Evolutionary conservation across 768 basidiomycete species (phyloP), one percentile per base, ranked within the genome.

Genomic region (Lenzites betulinus): DNA sequence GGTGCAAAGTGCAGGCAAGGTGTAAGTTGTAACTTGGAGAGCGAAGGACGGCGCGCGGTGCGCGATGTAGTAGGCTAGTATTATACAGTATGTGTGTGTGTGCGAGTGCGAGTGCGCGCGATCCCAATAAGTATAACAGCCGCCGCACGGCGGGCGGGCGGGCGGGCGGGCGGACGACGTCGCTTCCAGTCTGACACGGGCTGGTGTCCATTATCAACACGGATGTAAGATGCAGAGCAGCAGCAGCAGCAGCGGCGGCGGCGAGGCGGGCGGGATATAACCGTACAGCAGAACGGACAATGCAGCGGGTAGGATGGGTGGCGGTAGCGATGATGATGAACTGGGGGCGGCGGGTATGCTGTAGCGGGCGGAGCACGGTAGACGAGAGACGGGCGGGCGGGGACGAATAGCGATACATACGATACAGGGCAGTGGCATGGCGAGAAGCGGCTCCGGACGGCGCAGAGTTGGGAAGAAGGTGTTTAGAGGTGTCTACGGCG

Each of bases 321-420:
- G 28, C 28, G 26, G 46, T 36, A 39, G 46, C 46, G 51, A 23
- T 28, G 30, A 49, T 25, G 44, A n/a, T n/a, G n/a, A n/a, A n/a
- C n/a, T n/a, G n/a, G n/a, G n/a, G n/a, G n/a, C n/a, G 26, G 13
- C 36, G 51, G 23, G n/a, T 44, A 39, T n/a, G 46, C 44, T 33
- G 43, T 51, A n/a, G 20, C 43, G 25, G 38, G 26, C 44, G 26
- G 38, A 41, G 30, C 28, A 30, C 22, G 41, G 30, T 16, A 22
- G 28, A 23, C 38, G 49, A 22, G 20, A 35, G 12, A 20, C 35
- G 20, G 28, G 38, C 7, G 2, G 22, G 52, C 26, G 41, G 25
- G 39, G 39, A 35, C 28, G 59, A 53, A 48, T 62, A 58, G 56
- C 51, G 51, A 62, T 62, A 62, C 61, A 62, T 60, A 62, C 36